These are phyloP conservation scores for Cryptosporidium meleagridis DNA, from an alignment of 169 alveolate species.

Conservation along the genomic window DNA sequence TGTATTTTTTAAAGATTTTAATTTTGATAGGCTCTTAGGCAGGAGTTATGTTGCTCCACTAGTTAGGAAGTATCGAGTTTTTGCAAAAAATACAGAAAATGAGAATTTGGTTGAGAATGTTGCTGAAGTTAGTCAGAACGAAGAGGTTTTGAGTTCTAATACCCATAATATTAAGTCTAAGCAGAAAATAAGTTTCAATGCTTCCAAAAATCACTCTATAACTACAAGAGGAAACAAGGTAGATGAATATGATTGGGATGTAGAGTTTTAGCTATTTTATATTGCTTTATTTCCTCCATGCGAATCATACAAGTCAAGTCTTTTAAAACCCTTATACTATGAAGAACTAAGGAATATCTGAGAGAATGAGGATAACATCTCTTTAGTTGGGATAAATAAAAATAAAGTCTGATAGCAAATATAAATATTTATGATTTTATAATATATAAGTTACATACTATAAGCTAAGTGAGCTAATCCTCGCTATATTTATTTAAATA, in stretches of 20 bases:
- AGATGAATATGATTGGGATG: constrained; percentile 71
- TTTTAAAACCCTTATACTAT: too few species aligned
- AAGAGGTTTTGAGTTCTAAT: background rate
- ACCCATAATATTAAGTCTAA: background rate
- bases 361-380: background rate
- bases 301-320: too few species aligned
- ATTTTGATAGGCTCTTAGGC: constrained; percentile 90
- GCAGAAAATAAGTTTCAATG: background rate
- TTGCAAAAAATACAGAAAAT: constrained; percentile 24
- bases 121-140: background rate
- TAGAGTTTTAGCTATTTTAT: constrained; percentile 21
- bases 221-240: background rate
- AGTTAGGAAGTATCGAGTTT: constrained; percentile 43
- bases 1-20: constrained; percentile 83
- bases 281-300: too few species aligned
- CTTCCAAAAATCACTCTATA: background rate
- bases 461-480: background rate
- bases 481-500: constrained; percentile 23
- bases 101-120: background rate
- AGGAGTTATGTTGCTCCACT: constrained; percentile 78
- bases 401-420: background rate
- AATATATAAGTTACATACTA: background rate
- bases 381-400: background rate
- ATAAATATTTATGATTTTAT: background rate
- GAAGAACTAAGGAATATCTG: too few species aligned